Evolutionary conservation across 129 eudicot species (phyloP).

Genomic region (Lonicera japonica): DNA sequence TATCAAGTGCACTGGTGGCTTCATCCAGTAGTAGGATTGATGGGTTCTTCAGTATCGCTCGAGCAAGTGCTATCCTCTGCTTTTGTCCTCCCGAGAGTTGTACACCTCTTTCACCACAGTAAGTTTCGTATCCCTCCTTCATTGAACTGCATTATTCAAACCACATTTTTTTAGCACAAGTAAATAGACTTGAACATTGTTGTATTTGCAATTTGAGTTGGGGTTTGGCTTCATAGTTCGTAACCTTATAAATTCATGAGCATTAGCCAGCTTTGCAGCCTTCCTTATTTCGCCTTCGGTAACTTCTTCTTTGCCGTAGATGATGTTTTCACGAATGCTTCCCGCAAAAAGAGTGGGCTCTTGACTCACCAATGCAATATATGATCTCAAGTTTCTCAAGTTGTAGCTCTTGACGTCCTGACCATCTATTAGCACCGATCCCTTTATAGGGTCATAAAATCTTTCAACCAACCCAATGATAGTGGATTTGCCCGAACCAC

Average conservation of each 20-base stretch:
- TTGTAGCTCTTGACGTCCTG: conserved; percentile 54
- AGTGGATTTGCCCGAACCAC: conserved; percentile 89
- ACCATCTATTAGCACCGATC: conserved; percentile 46
- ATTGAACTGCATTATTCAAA: conserved; percentile 34
- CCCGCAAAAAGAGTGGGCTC: conserved; percentile 80
- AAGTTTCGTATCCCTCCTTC: conserved; percentile 64
- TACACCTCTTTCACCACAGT: conserved; percentile 72
- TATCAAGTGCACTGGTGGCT: conserved; percentile 73
- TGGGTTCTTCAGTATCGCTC: conserved; percentile 65
- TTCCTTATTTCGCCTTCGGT: conserved; percentile 58
- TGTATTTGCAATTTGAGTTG: background rate
- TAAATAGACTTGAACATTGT: background rate
- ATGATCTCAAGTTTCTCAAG: conserved; percentile 53
- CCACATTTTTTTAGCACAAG: background rate
- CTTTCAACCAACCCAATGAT: conserved; percentile 62
- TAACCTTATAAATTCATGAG: conserved; percentile 75
- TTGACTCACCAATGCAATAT: conserved; percentile 70
- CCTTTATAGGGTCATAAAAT: conserved; percentile 64
- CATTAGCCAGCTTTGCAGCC: conserved; percentile 71
- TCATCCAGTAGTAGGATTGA: conserved; percentile 57
- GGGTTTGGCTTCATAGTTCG: conserved; percentile 10
- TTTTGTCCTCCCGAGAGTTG: conserved; percentile 74
- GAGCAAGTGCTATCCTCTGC: conserved; percentile 66
- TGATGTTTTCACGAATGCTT: conserved; percentile 55
- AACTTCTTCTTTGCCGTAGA: conserved; percentile 55